These are phyloP conservation scores for Calonectria leucothoes DNA, from an alignment of 2,329 filamentous ascomycete genomes.

Conservation along the genomic window DNA sequence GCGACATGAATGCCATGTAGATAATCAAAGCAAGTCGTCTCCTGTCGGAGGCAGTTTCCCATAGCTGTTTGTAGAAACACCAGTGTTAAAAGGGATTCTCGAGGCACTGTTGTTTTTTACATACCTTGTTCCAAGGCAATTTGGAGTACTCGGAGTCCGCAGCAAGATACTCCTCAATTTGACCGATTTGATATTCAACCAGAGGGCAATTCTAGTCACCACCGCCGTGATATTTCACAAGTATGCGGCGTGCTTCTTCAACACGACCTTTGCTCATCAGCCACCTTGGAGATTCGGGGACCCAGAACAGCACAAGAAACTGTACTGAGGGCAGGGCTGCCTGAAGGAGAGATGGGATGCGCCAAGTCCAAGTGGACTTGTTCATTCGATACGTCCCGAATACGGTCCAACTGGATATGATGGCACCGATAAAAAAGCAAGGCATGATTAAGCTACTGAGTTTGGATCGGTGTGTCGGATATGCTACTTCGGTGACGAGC, in stretches of 20 bases:
- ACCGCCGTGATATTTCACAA: background rate
- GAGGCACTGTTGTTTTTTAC: background rate
- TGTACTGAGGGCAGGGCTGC: background rate
- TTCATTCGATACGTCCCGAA: constrained; percentile 10
- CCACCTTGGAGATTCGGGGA: constrained; percentile 9
- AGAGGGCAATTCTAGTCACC: background rate
- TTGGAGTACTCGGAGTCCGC: background rate
- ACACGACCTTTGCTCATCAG: background rate
- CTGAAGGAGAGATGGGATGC: constrained; percentile 12
- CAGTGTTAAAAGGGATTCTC: background rate
- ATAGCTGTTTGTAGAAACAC: background rate
- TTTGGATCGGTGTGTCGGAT: constrained; percentile 44
- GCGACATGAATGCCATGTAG: background rate
- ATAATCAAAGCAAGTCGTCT: background rate
- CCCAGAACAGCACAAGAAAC: constrained; percentile 20
- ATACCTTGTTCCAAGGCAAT: background rate
- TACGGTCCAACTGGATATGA: constrained; percentile 3
- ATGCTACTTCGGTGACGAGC: constrained; percentile 45
- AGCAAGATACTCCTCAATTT: background rate
- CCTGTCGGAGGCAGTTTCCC: background rate
- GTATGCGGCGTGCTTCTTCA: background rate
- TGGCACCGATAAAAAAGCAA: constrained; percentile 26
- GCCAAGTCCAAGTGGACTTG: constrained; percentile 8
- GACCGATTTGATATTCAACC: background rate
- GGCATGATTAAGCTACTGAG: constrained; percentile 44